These are phyloP conservation scores for Suillus fuscotomentosus DNA, from an alignment of 768 basidiomycete species.

Conservation along the genomic window DNA sequence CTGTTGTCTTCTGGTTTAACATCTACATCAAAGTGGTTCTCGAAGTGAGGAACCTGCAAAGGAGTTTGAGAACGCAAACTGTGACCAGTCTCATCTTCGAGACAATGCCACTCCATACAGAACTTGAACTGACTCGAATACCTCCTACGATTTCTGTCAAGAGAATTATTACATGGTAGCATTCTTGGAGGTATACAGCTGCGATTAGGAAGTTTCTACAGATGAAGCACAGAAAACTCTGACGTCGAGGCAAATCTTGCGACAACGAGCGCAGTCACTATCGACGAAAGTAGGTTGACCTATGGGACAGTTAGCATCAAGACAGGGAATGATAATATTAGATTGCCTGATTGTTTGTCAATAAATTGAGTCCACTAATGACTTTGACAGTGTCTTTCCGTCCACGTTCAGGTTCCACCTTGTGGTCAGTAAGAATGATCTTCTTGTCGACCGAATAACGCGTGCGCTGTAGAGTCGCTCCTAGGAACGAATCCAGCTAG, in stretches of 20 bases:
- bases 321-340: not conserved
- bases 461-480: conserved; percentile 83
- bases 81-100: not conserved
- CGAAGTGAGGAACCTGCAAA: not conserved
- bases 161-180: not conserved
- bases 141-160: not conserved
- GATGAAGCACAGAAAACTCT: not conserved
- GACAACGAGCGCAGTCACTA: conserved; percentile 35
- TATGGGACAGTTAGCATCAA: conserved; percentile 11
- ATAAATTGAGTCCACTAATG: conserved; percentile 60
- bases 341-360: conserved; percentile 82
- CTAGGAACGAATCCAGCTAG: conserved; percentile 83
- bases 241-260: conserved; percentile 31
- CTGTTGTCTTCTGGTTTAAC: not conserved
- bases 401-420: conserved; percentile 21
- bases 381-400: conserved; percentile 50
- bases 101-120: not conserved
- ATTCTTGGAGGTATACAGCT: not conserved
- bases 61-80: not conserved
- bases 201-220: not conserved
- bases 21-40: not conserved
- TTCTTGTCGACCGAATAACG: conserved; percentile 63
- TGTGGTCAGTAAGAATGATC: conserved; percentile 61
- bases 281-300: conserved; percentile 47
- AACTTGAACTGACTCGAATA: not conserved